Evolutionary conservation across 805 yeast genomes (phyloP).

Genomic region (Tetrapisispora iriomotensis): DNA sequence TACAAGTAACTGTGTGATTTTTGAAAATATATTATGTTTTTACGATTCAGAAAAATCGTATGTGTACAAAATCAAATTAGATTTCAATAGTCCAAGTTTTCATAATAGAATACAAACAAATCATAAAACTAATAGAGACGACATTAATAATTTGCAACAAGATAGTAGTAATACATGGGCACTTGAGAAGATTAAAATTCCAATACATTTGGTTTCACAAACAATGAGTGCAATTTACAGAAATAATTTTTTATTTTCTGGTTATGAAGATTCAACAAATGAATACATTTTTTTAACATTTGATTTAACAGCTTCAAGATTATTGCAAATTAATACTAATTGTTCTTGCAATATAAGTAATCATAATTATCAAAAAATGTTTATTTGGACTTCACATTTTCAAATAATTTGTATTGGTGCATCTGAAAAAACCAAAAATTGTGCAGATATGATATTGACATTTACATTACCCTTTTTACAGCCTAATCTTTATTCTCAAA

Average conservation of each 20-base stretch:
- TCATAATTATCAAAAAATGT: slow-evolving; percentile 57
- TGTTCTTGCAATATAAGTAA: slow-evolving; percentile 42
- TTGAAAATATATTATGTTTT: slow-evolving; percentile 11
- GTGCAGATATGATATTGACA: not conserved
- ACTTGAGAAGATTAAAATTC: slow-evolving; percentile 8
- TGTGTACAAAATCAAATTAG: slow-evolving; percentile 5
- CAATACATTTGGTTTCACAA: slow-evolving; percentile 20
- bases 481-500: not conserved
- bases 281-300: slow-evolving; percentile 23
- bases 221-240: slow-evolving; percentile 63
- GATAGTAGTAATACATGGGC: no score
- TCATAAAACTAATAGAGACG: slow-evolving; percentile 4
- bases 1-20: slow-evolving; percentile 27
- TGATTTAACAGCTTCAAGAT: slow-evolving; percentile 32
- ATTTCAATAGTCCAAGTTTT: slow-evolving; percentile 21
- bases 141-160: no score
- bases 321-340: slow-evolving; percentile 52
- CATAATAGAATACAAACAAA: slow-evolving; percentile 20
- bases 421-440: slow-evolving; percentile 11
- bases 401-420: slow-evolving; percentile 51
- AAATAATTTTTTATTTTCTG: slow-evolving; percentile 52
- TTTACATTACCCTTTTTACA: not conserved
- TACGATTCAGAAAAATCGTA: not conserved
- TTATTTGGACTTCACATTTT: slow-evolving; percentile 72
- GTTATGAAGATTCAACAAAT: slow-evolving; percentile 36